Conservation (phyloP, 768 basidiomycete species). For the Inosperma sp. region DNA sequence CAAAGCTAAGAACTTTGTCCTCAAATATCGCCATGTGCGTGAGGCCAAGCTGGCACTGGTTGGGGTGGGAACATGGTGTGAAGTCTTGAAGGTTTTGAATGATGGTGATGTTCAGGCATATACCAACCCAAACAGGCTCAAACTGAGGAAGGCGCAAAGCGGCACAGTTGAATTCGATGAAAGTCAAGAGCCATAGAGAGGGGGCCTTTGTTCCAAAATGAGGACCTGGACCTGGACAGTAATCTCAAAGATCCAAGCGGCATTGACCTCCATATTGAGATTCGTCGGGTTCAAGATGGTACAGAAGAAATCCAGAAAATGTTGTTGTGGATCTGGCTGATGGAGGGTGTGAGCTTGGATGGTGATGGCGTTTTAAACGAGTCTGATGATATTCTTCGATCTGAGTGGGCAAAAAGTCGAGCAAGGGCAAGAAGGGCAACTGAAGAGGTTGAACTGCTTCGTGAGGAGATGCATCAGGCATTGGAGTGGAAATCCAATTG, state of each 20-base stretch:
- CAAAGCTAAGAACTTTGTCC: no score
- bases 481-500: no score
- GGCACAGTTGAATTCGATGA: conserved; percentile 1
- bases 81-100: conserved; percentile 2
- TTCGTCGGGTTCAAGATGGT: neutral
- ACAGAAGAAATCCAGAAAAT: conserved; percentile 4
- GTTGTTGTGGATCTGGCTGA: conserved; percentile 11
- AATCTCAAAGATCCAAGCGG: neutral
- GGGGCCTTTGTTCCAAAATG: no score
- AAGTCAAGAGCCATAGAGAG: neutral
- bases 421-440: neutral
- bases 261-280: neutral
- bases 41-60: no score
- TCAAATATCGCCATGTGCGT: no score
- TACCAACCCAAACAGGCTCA: neutral
- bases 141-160: neutral
- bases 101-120: neutral
- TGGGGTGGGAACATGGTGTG: conserved; percentile 12
- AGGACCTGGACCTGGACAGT: no score
- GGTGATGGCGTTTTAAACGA: no score
- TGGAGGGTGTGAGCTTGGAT: neutral
- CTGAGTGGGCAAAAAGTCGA: conserved; percentile 5
- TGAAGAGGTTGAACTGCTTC: no score
- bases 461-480: no score
- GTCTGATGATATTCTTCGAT: neutral